phyloP scores from a whole-genome alignment of 2,329 filamentous ascomycete species.

The Calonectria honghensis region DNA sequence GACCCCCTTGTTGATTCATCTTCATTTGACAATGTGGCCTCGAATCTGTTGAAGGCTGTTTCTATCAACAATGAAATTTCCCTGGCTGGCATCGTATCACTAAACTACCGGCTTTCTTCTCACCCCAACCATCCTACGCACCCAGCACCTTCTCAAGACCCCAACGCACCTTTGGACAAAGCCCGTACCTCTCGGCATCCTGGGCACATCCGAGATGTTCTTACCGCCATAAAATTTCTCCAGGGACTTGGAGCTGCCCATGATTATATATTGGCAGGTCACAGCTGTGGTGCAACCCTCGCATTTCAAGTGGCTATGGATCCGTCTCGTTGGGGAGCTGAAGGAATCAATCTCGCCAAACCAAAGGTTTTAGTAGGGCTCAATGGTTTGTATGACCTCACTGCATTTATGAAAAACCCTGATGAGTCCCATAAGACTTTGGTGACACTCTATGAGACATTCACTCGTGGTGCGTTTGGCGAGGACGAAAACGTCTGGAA shows the following conservation, averaged over 20 bases:
- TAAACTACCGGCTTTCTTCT: conserved; percentile 74
- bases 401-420: background rate
- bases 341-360: background rate
- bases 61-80: background rate
- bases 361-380: conserved; percentile 1
- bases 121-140: conserved; percentile 62
- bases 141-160: conserved; percentile 4
- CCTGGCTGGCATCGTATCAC: conserved; percentile 56
- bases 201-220: background rate
- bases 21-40: conserved; percentile 26
- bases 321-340: background rate
- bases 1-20: conserved; percentile 50
- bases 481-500: conserved; percentile 10
- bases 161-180: background rate
- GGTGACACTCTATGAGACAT: background rate
- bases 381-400: conserved; percentile 9
- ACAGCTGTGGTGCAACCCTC: conserved; percentile 26
- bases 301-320: conserved; percentile 28
- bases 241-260: background rate
- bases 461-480: conserved; percentile 21
- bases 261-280: conserved; percentile 14
- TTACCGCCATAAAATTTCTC: background rate
- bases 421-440: conserved; percentile 20
- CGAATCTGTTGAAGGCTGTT: background rate
- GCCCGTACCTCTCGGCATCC: conserved; percentile 3